phyloP scores from a whole-genome alignment of 192 early-diverging fungal species.

The Podila epicladia region DNA sequence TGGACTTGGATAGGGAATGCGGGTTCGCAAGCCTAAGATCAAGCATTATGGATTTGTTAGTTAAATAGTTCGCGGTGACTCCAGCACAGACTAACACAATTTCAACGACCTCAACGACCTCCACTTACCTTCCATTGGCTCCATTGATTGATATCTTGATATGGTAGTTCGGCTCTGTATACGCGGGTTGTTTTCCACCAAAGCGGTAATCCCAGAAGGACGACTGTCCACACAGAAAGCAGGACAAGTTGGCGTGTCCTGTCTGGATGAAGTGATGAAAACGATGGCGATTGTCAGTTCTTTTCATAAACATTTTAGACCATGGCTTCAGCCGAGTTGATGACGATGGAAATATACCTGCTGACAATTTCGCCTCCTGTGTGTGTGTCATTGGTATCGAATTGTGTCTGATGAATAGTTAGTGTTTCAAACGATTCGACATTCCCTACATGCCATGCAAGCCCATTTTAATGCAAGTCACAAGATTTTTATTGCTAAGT shows the following conservation, averaged over 20 bases:
- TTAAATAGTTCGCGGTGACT: neutral
- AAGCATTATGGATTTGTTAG: neutral
- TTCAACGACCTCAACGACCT: no score
- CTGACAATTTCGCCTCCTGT: neutral
- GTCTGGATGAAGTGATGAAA: constrained; percentile 7
- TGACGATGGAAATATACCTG: neutral
- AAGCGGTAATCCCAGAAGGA: constrained; percentile 66
- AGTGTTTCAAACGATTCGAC: neutral
- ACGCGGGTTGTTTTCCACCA: constrained; percentile 81
- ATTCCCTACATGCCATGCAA: neutral
- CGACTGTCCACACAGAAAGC: constrained; percentile 54
- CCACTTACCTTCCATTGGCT: constrained; percentile 35
- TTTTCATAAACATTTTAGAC: neutral
- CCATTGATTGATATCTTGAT: constrained; percentile 60
- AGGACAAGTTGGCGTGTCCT: constrained; percentile 29
- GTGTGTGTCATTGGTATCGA: neutral
- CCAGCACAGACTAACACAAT: neutral
- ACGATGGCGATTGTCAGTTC: neutral
- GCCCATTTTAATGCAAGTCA: no score
- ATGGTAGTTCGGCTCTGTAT: constrained; percentile 73
- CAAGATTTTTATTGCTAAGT: no score
- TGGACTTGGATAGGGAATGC: constrained; percentile 28
- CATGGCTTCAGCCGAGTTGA: neutral
- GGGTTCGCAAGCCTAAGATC: constrained; percentile 24
- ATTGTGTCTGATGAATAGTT: neutral